Base-by-base conservation (phyloP, 106 monocot genomes). In the Vanilla planifolia region DNA sequence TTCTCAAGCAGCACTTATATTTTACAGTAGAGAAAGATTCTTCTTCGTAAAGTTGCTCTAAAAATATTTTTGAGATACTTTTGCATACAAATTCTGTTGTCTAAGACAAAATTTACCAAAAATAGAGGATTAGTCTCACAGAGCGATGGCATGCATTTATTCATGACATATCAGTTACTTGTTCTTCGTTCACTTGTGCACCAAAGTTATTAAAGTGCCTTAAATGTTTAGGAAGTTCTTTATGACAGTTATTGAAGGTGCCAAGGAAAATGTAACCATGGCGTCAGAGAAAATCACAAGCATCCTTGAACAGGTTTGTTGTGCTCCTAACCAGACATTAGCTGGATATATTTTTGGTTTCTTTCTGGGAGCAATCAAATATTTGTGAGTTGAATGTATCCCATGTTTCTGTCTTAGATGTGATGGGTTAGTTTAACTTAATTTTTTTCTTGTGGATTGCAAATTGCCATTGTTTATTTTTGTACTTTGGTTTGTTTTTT, bases 241-340 rank as follows among this genome's bases (percentile, higher is more conserved):
- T 64, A 61, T 44, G 65, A 64, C 72, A 90, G 89, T 79, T 51
- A 75, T 90, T 62, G 76, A 90, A 72, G 89, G 79, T 3, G 56
- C 61, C 24, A 22, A 62, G 27, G 85, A 90, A 78, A 79, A 69
- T 66, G 63, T 90, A 27, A 69, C 62, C 52, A 67, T 70, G 74
- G 89, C 81, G 59, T 70, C 75, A 33, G 55, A 76, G 66, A 82
- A 64, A 60, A 76, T 90, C 48, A 64, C 67, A 33, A 61, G n/a
- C 36, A 60, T 79, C 26, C 60, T 90, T 42, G 81, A 90, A 70
- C 70, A 90, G 85, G 89, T 89, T 47, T 63, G 58, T 61, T 62
- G 22, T 5, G 8, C 28, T 19, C 37, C 26, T 51, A 37, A 27
- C 65, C 11, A 41, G 6, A 28, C 55, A 30, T 3, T 42, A 33